Evolutionary conservation across 192 early-diverging fungal genomes (phyloP).

Genomic region (Funneliformis mosseae): DNA sequence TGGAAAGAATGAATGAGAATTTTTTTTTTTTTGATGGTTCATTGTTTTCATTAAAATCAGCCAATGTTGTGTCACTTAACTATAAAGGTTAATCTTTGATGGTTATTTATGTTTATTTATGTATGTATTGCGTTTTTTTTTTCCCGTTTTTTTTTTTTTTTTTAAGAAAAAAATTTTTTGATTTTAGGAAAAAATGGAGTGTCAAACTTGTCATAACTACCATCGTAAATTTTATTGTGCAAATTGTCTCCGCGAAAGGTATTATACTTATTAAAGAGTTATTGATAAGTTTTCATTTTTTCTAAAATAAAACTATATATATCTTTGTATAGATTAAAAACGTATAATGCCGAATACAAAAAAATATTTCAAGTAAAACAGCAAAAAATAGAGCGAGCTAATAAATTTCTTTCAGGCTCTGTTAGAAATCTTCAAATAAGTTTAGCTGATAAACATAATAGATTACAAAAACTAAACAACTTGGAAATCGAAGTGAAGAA

Average conservation of each 20-base stretch:
- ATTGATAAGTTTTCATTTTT: not conserved
- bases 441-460: constrained; percentile 24
- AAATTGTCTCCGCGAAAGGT: constrained; percentile 31
- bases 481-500: constrained; percentile 9
- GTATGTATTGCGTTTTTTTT: too few relatives aligned
- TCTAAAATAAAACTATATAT: not conserved
- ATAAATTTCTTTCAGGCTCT: constrained; percentile 15
- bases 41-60: too few relatives aligned
- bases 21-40: too few relatives aligned
- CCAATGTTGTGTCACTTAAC: too few relatives aligned
- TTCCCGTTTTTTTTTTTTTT: not conserved
- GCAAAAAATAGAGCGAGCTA: not conserved
- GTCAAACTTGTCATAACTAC: constrained; percentile 31
- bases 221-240: constrained; percentile 24
- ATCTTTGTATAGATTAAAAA: not conserved
- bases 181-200: constrained; percentile 24
- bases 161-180: not conserved
- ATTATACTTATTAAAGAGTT: not conserved
- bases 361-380: constrained; percentile 23
- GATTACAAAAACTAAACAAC: constrained; percentile 21
- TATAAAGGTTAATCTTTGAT: too few relatives aligned
- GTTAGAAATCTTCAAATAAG: not conserved
- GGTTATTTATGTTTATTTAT: too few relatives aligned
- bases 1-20: too few relatives aligned
- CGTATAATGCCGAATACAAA: constrained; percentile 7